phyloP scores from a whole-genome alignment of 1,284 basidiomycete genomes.

The Mrakiaceae sp. region DNA sequence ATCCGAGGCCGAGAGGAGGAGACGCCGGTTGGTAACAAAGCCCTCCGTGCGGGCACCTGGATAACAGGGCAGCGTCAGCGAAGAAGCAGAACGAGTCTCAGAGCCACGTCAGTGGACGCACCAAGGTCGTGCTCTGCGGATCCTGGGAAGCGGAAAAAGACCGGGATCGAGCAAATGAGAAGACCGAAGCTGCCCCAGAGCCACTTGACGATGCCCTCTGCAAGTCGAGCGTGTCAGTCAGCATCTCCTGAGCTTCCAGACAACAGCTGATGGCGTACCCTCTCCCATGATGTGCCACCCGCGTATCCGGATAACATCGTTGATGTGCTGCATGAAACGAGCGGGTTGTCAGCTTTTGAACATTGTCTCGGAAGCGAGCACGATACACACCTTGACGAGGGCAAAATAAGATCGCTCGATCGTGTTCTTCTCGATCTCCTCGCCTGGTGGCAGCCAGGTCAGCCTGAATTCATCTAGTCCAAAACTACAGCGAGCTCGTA shows the following conservation, averaged over 20 bases:
- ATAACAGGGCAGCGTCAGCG: background rate
- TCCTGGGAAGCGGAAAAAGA: slow-evolving; percentile 81
- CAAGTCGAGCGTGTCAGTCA: too few species aligned
- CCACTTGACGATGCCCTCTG: slow-evolving; percentile 93
- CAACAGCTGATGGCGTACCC: slow-evolving; percentile 2
- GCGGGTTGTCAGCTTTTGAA: too few species aligned
- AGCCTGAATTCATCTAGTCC: too few species aligned
- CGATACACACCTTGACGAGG: slow-evolving; percentile 46
- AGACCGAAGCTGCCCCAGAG: slow-evolving; percentile 90
- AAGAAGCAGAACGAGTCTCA: background rate
- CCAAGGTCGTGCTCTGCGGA: slow-evolving; percentile 27
- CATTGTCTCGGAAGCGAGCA: too few species aligned
- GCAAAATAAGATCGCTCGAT: slow-evolving; percentile 84
- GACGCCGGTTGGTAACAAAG: slow-evolving; percentile 85
- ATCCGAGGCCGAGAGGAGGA: slow-evolving; percentile 57
- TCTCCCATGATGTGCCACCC: slow-evolving; percentile 89
- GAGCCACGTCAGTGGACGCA: background rate
- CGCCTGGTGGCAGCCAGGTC: slow-evolving; percentile 40
- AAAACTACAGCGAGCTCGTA: too few species aligned
- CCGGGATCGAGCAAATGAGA: slow-evolving; percentile 57
- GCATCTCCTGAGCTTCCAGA: too few species aligned
- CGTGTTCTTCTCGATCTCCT: slow-evolving; percentile 82
- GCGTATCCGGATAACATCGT: slow-evolving; percentile 63
- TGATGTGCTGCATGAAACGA: slow-evolving; percentile 49
- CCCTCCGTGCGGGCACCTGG: slow-evolving; percentile 38